A percentile compares a stretch with the other conserved stretches of the same genome.
phyloP scores from a whole-genome alignment of 1,284 basidiomycete species.

The Trametes pubescens region DNA sequence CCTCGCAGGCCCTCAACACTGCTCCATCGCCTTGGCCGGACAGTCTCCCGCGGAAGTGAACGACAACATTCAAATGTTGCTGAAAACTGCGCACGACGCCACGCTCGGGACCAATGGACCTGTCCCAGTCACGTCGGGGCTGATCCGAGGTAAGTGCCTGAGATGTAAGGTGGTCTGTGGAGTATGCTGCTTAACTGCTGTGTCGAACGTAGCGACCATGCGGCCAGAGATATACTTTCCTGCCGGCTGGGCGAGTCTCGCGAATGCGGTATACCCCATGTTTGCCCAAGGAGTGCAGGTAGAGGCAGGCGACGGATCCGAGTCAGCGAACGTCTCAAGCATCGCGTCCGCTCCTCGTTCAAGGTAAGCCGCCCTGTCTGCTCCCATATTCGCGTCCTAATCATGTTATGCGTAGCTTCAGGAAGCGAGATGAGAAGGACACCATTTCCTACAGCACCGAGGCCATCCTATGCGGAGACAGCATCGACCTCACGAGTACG shows the following conservation, averaged over 20 bases:
- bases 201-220: not conserved
- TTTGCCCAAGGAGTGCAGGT: not conserved
- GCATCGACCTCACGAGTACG: slow-evolving; percentile 19
- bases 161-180: not conserved
- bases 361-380: not conserved
- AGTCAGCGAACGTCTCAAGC: not conserved
- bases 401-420: not conserved
- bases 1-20: slow-evolving; percentile 17
- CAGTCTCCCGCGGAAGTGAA: slow-evolving; percentile 11
- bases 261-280: not conserved
- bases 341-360: not conserved
- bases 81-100: slow-evolving; percentile 4
- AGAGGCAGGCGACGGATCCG: not conserved
- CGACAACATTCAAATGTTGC: slow-evolving; percentile 11
- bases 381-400: not conserved
- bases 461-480: slow-evolving; percentile 33
- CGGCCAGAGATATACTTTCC: slow-evolving; percentile 5
- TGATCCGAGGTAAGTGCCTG: slow-evolving; percentile 2
- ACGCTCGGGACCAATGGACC: not conserved
- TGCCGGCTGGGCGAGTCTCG: not conserved
- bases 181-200: not conserved
- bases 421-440: slow-evolving; percentile 1
- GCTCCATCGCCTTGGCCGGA: slow-evolving; percentile 3
- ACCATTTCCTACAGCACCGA: slow-evolving; percentile 9
- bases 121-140: slow-evolving; percentile 10